Base-by-base conservation (phyloP, 352 stramenopile genomes). In the Peronospora tabacina region DNA sequence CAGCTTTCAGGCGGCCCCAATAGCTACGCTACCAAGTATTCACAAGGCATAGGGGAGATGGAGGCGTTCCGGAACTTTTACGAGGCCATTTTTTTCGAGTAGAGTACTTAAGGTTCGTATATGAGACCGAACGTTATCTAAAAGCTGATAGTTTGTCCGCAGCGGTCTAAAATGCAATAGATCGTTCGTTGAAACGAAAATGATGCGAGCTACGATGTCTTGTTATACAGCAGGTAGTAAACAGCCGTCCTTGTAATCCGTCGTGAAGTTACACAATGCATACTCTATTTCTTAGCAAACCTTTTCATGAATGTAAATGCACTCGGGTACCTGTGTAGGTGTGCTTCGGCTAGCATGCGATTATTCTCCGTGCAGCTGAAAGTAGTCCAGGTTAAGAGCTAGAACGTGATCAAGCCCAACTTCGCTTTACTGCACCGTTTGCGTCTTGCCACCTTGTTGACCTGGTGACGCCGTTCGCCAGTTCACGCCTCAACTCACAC, bases 1-100 rank as follows among this genome's bases (percentile, higher is more conserved):
- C 64, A 75, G 36, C 64, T 66, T 8, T 52, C 63, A 32, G 28
- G 10, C 0, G 71, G 71, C 12, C 58, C 66, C 0, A 66, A 83
- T 37, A 82, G 65, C 51, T 84, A 88, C 48, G 61, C 76, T 32
- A 45, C 60, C 20, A 88, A 87, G 60, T 88, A 90, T 63, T 90
- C 79, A 13, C 76, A 87, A 35, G 75, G 75, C 8, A 63, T 90
- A 42, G 74, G 66, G 16, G 76, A 88, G 54, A 81, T 90, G 58
- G 76, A 87, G 38, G 61, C 74, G n/a, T 90, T 90, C 44, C 76
- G 75, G n/a, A 75, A 72, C 47, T 90, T 90, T 47, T 90, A 90
- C 63, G 76, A 88, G 48, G 75, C 79, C 11, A 79, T 88, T 45
- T 90, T 90, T 61, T 88, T 88, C 44, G 68, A 87, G 55, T 62